Percentiles rank a stretch among this genome's conserved stretches.
Evolutionary conservation across 2,329 filamentous ascomycete genomes (phyloP).

Genomic region (Colletotrichum falcatum): DNA sequence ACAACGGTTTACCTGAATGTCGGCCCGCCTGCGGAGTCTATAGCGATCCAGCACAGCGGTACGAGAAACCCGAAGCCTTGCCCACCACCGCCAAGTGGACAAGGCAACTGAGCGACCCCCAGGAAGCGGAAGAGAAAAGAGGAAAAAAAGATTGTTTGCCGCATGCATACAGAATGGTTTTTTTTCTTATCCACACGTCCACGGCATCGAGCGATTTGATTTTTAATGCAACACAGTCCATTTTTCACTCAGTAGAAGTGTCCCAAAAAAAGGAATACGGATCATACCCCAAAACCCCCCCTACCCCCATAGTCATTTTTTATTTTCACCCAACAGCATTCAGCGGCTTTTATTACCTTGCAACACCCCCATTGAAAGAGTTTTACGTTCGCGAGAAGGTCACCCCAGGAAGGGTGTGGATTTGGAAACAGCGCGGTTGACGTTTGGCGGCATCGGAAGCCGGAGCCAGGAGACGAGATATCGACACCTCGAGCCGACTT

Average conservation of each 20-base stretch:
- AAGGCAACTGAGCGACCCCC: constrained; percentile 28
- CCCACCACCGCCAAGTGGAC: constrained; percentile 31
- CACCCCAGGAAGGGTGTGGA: constrained; percentile 36
- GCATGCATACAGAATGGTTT: constrained; percentile 51
- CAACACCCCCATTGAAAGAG: constrained; percentile 41
- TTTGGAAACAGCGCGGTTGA: constrained; percentile 16
- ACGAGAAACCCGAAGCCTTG: constrained; percentile 30
- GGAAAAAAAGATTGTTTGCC: constrained; percentile 41
- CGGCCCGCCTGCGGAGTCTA: constrained; percentile 22
- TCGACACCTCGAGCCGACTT: constrained; percentile 33
- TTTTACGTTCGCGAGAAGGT: constrained; percentile 39
- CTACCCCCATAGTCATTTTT: constrained; percentile 41
- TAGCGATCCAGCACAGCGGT: constrained; percentile 35
- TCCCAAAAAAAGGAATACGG: constrained; percentile 56
- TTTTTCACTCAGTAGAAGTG: constrained; percentile 51
- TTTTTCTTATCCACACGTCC: constrained; percentile 51
- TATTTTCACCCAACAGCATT: constrained; percentile 43
- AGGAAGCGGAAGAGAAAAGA: constrained; percentile 39
- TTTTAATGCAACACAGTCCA: constrained; percentile 48
- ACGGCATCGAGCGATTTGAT: constrained; percentile 60
- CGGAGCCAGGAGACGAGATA: constrained; percentile 27
- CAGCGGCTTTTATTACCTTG: constrained; percentile 43
- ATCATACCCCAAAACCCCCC: constrained; percentile 51
- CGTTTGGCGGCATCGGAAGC: constrained; percentile 8
- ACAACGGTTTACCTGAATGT: constrained; percentile 1